Evolutionary conservation across 2,329 filamentous ascomycete species (phyloP).

Genomic region (Rutstroemia sp.): DNA sequence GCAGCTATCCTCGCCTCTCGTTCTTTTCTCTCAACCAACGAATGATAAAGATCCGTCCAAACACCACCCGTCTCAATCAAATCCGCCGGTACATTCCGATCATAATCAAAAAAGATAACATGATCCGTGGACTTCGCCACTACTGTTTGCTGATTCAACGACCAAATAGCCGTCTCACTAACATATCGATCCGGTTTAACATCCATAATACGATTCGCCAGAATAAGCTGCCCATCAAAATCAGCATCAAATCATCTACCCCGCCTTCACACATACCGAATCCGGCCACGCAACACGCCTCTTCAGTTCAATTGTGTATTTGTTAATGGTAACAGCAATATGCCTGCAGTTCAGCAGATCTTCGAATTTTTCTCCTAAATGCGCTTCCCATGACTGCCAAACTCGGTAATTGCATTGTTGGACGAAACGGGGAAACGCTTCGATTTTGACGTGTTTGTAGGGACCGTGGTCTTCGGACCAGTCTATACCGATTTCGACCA

Average conservation of each 20-base stretch:
- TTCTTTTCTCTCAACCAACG: neutral
- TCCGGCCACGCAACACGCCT: neutral
- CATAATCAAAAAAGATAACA: neutral
- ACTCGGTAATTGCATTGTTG: constrained; percentile 2
- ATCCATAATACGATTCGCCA: constrained; percentile 2
- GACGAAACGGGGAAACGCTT: neutral
- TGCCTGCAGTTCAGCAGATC: neutral
- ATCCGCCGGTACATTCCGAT: neutral
- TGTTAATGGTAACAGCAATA: neutral
- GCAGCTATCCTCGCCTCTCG: neutral
- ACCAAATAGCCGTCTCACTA: neutral
- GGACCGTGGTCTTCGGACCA: constrained; percentile 7
- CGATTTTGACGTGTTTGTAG: neutral
- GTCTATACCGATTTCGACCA: constrained; percentile 5
- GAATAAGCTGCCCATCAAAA: neutral
- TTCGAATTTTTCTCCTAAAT: constrained; percentile 2
- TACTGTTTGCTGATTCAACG: neutral
- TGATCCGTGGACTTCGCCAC: neutral
- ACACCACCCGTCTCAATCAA: neutral
- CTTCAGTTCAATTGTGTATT: neutral
- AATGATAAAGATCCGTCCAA: constrained; percentile 1
- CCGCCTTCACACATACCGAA: neutral
- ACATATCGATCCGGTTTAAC: constrained; percentile 1
- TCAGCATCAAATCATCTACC: neutral
- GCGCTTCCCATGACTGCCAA: neutral